Base-by-base conservation (phyloP, 805 yeast genomes). In the Yamadazyma endophytica region DNA sequence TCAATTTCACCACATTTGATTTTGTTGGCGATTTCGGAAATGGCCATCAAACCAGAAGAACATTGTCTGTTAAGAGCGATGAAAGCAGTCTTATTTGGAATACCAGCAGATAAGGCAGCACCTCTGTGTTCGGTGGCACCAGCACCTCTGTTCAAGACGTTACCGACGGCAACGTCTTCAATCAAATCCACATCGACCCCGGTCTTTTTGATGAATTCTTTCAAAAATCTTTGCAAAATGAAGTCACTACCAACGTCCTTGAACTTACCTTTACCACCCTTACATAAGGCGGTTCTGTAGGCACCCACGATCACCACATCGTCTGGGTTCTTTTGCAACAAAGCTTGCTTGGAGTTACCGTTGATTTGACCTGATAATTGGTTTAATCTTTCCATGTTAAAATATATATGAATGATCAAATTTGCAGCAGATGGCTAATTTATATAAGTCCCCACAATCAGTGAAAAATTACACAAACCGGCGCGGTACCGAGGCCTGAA, bases 61-160 rank as follows among this genome's bases (percentile, higher is more conserved):
- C 97, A 90, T 58, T 89, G 97, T 62, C 97, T 79, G 69, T 90
- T 90, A 42, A 90, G 54, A 11, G 96, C 88, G 49, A 77, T 63
- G 47, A 89, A 85, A 7, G 95, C 89, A 9, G 81, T 71, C 2
- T 79, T 60, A 55, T 81, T 64, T 19, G 97, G 97, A 32, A 89
- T 72, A 21, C 96, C 97, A 8, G 97, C 94, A 13, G 89, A 92
- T 36, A 90, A 72, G 44, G 75, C 70, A 24, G 97, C 96, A 29
- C 95, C 96, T 47, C 97, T 72, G 62, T 86, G 95, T 62, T 89
- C 97, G 35, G 82, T 82, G 33, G 92, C 96, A 49, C 97, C 97
- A 15, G 97, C 94, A 30, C 95, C 96, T 28, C 77, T 74, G 64
- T 89, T 87, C 52, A 89, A 72, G 17, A 90, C 97, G 57, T 90